A percentile compares a stretch with the other conserved stretches of the same genome.
These are phyloP conservation scores for Aulographum hederae DNA, from an alignment of 2,329 filamentous ascomycete genomes.

Conservation along the genomic window DNA sequence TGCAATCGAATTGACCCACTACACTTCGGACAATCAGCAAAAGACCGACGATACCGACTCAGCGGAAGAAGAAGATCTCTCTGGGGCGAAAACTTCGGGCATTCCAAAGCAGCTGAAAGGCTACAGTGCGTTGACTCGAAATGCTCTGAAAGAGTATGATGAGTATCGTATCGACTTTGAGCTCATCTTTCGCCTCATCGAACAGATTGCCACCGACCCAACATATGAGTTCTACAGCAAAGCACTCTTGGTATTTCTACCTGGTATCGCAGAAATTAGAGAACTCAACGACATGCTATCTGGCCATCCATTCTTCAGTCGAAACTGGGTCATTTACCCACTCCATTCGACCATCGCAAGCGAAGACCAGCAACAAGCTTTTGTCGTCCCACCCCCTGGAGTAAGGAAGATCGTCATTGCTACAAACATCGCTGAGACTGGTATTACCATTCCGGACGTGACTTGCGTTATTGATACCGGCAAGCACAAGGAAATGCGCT, in stretches of 20 bases:
- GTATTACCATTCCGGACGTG: constrained; percentile 95
- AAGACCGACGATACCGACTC: constrained; percentile 24
- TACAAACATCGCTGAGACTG: constrained; percentile 96
- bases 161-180: constrained; percentile 87
- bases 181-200: constrained; percentile 62
- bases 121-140: constrained; percentile 61
- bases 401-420: constrained; percentile 85
- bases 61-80: constrained; percentile 24
- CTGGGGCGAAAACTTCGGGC: constrained; percentile 31
- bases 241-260: constrained; percentile 85
- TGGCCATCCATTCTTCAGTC: constrained; percentile 56
- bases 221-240: constrained; percentile 58
- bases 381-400: constrained; percentile 65
- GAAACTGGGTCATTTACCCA: constrained; percentile 70
- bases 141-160: constrained; percentile 58
- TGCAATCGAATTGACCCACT: constrained; percentile 73
- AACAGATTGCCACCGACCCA: constrained; percentile 52
- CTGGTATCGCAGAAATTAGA: constrained; percentile 84
- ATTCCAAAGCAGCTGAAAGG: constrained; percentile 46
- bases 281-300: constrained; percentile 71
- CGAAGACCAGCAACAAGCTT: constrained; percentile 90
- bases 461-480: constrained; percentile 94
- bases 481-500: constrained; percentile 94
- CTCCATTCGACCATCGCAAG: constrained; percentile 90
- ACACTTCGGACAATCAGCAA: constrained; percentile 31